These are phyloP conservation scores for Sporisorium exsertum DNA, from an alignment of 1,284 basidiomycete species.

Conservation along the genomic window DNA sequence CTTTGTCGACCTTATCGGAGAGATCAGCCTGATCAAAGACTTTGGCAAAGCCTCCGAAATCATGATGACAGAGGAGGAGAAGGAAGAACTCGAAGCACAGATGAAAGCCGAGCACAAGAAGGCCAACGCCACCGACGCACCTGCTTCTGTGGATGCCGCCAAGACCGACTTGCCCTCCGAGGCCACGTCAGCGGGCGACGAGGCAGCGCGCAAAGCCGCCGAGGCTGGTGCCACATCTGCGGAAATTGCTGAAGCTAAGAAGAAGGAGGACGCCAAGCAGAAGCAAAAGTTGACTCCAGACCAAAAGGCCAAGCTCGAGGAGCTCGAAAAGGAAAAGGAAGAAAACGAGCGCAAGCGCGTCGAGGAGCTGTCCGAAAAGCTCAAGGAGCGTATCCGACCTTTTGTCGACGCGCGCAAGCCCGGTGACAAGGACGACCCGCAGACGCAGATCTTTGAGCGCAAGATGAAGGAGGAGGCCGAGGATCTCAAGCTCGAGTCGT, in stretches of 20 bases:
- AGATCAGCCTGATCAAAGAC: constrained; percentile 69
- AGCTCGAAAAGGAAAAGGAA: constrained; percentile 68
- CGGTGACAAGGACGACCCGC: constrained; percentile 85
- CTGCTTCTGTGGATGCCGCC: constrained; percentile 30
- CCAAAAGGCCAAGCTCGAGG: constrained; percentile 73
- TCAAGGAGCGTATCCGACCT: constrained; percentile 68
- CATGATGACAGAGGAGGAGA: constrained; percentile 84
- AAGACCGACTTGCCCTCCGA: constrained; percentile 35
- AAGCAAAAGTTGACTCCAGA: constrained; percentile 79
- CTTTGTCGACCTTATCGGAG: constrained; percentile 68
- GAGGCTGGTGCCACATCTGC: constrained; percentile 57
- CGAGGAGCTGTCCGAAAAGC: constrained; percentile 63
- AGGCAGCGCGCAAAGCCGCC: constrained; percentile 60
- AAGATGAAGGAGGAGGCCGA: constrained; percentile 88
- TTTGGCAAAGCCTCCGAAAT: constrained; percentile 70
- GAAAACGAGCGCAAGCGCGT: constrained; percentile 66
- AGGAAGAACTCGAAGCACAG: constrained; percentile 82
- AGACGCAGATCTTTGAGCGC: constrained; percentile 75
- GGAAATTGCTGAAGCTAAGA: constrained; percentile 53
- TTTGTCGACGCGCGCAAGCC: constrained; percentile 78
- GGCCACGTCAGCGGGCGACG: constrained; percentile 42
- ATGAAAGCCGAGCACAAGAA: constrained; percentile 72
- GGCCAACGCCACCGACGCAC: constrained; percentile 35
- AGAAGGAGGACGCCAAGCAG: constrained; percentile 71
- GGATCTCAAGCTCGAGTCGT: constrained; percentile 96